A percentile compares a stretch with the other conserved stretches of the same genome.
Evolutionary conservation across 2,329 filamentous ascomycete genomes (phyloP).

Genomic region (Epichloe gansuensis): DNA sequence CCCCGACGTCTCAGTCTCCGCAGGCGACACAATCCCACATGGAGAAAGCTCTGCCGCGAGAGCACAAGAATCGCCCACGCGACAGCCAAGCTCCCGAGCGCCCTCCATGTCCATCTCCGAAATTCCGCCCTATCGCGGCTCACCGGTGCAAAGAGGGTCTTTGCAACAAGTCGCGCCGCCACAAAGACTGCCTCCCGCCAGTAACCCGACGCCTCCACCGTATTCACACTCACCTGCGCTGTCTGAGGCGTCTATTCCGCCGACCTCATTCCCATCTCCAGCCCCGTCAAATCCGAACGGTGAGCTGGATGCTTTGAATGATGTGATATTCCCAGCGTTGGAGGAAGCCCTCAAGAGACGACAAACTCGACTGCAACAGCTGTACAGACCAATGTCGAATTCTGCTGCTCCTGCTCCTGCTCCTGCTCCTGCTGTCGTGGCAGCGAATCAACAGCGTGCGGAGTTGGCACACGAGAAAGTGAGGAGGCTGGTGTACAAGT

Average conservation of each 20-base stretch:
- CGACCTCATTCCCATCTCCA: slow-evolving; percentile 43
- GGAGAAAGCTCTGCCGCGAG: slow-evolving; percentile 11
- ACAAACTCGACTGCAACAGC: slow-evolving; percentile 45
- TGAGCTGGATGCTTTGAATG: slow-evolving; percentile 75
- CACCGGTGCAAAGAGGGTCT: slow-evolving; percentile 17
- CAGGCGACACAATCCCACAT: slow-evolving; percentile 1
- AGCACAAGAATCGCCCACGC: slow-evolving; percentile 10
- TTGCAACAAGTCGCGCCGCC: slow-evolving; percentile 16
- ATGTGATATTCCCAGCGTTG: slow-evolving; percentile 85
- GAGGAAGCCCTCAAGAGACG: slow-evolving; percentile 83
- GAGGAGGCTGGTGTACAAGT: slow-evolving; percentile 67
- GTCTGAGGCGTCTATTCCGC: slow-evolving; percentile 21
- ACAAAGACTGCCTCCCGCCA: slow-evolving; percentile 11
- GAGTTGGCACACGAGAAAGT: slow-evolving; percentile 72
- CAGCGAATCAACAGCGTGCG: slow-evolving; percentile 54
- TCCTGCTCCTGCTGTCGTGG: slow-evolving; percentile 24
- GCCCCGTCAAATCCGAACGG: slow-evolving; percentile 46
- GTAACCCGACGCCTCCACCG: slow-evolving; percentile 10
- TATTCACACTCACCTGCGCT: slow-evolving; percentile 20
- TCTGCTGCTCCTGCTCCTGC: slow-evolving; percentile 12
- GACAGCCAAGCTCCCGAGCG: slow-evolving; percentile 19
- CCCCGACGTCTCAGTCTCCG: slow-evolving; percentile 36
- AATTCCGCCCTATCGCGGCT: slow-evolving; percentile 42
- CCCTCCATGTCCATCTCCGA: slow-evolving; percentile 35
- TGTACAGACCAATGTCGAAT: slow-evolving; percentile 27